Base-by-base conservation (phyloP, 2,329 filamentous ascomycete species). In the Botrytis paeoniae region DNA sequence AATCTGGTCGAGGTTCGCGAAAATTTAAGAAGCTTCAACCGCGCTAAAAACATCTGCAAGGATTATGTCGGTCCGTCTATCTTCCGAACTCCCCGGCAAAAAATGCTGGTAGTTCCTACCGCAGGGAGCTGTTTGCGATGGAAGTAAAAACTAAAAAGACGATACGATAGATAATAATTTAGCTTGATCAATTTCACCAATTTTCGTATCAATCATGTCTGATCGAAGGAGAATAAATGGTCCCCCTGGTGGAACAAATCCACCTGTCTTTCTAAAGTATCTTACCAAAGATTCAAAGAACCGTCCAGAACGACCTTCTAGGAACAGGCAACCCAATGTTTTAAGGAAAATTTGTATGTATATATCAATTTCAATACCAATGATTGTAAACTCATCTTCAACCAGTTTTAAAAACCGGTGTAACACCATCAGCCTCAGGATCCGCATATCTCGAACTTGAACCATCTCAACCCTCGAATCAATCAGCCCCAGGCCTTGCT, bases 221-320 rank as follows among this genome's bases (percentile, higher is more conserved):
- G 96, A 99, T 82, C 89, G 95, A 82, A 91, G 95, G 83, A 90
- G 96, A 78, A 90, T 97, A 77, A 98, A 98, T 83, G 94, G 94
- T 8, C 96, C 96, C 10, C 86, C 90, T 59, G 93, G 93, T 70
- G 89, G 89, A 41, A 98, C 94, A 14, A 83, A 87, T 48, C 88
- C 94, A 25, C 93, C 94, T 1, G 84, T 94, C 5, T 98, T 91
- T 80, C 87, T 85, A 68, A 83, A 83, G 73, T 84, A 85, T 37
- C 79, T 84, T 25, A 82, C 84, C 60, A 82, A 89, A 76, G 83
- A 85, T 20, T 82, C 83, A 37, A 82, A 84, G 63, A 77, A 82
- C 48, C 78, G 84, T 70, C 82, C 84, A 74, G 79, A 84, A 65
- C 83, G 83, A 76, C 87, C 89, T 75, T 82, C 83, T 66, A 86